A percentile compares a stretch with the other conserved stretches of the same genome.
These are phyloP conservation scores for Crithidia mellificae DNA, from an alignment of 208 protist genomes.

Conservation along the genomic window DNA sequence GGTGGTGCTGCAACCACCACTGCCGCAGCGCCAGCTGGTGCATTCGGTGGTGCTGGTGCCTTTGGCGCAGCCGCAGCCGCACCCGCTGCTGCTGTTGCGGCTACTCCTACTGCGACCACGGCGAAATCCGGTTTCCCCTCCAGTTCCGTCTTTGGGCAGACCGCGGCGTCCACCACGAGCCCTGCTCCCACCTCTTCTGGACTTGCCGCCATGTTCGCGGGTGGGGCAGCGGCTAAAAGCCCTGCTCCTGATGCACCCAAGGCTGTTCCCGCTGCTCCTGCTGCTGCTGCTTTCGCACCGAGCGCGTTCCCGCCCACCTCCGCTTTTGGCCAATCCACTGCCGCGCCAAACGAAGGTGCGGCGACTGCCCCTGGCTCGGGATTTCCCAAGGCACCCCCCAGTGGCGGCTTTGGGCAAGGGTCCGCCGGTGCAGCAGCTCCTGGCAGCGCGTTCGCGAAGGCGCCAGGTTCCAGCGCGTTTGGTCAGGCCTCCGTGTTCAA, in stretches of 20 bases:
- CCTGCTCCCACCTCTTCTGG: neutral
- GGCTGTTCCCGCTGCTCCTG: neutral
- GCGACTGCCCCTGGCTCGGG: too few species aligned
- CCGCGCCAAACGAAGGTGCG: neutral
- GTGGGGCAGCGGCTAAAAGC: neutral
- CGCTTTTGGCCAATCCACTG: neutral
- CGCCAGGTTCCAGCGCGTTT: neutral
- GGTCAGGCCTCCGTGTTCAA: neutral
- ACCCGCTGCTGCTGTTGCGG: too few species aligned
- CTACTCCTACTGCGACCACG: too few species aligned
- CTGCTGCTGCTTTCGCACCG: neutral
- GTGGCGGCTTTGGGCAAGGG: neutral
- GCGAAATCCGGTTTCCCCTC: too few species aligned
- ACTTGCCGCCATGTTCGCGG: neutral
- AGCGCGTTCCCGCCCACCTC: conserved; percentile 8
- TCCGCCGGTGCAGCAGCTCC: neutral
- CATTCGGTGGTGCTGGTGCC: too few species aligned
- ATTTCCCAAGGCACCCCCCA: conserved; percentile 25
- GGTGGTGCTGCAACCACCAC: neutral
- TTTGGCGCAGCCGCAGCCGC: too few species aligned
- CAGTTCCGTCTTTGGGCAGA: conserved; percentile 1
- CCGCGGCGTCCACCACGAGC: neutral
- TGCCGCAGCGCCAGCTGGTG: neutral
- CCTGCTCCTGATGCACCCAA: neutral
- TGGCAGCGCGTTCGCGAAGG: neutral